A percentile compares a stretch with the other conserved stretches of the same genome.
phyloP scores from a whole-genome alignment of 306 rosid genomes.

The Dicorynia guianensis region DNA sequence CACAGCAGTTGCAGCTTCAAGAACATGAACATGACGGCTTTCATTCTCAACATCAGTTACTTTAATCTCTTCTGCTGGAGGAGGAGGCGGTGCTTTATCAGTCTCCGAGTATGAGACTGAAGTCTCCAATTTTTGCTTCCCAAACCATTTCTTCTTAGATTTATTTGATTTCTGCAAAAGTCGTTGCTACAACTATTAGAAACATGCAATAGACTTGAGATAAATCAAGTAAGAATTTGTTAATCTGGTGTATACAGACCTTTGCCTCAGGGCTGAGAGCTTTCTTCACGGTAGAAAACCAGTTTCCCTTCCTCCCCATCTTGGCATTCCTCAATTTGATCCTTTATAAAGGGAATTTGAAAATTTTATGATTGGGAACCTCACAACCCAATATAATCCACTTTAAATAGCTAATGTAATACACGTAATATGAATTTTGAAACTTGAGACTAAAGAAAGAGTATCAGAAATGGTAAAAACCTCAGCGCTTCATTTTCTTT shows the following conservation, averaged over 20 bases:
- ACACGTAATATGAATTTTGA: background rate
- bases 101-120: slow-evolving; percentile 54
- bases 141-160: slow-evolving; percentile 97
- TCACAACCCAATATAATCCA: background rate
- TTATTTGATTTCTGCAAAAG: slow-evolving; percentile 63
- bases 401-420: background rate
- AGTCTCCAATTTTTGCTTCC: slow-evolving; percentile 73
- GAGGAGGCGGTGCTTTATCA: slow-evolving; percentile 58
- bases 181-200: slow-evolving; percentile 31
- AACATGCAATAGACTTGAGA: slow-evolving; percentile 13
- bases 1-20: slow-evolving; percentile 46
- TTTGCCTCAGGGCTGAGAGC: slow-evolving; percentile 94
- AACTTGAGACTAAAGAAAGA: background rate
- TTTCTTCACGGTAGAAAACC: slow-evolving; percentile 95
- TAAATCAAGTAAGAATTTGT: slow-evolving; percentile 8
- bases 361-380: background rate
- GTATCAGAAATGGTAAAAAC: background rate
- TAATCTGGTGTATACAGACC: slow-evolving; percentile 72
- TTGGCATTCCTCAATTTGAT: slow-evolving; percentile 70
- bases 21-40: slow-evolving; percentile 50
- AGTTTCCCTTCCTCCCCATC: slow-evolving; percentile 95
- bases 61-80: slow-evolving; percentile 65
- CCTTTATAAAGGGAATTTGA: slow-evolving; percentile 42
- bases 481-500: background rate
- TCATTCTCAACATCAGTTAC: slow-evolving; percentile 60